phyloP scores from a whole-genome alignment of 2,329 filamentous ascomycete species.

The Monosporascus sp. region DNA sequence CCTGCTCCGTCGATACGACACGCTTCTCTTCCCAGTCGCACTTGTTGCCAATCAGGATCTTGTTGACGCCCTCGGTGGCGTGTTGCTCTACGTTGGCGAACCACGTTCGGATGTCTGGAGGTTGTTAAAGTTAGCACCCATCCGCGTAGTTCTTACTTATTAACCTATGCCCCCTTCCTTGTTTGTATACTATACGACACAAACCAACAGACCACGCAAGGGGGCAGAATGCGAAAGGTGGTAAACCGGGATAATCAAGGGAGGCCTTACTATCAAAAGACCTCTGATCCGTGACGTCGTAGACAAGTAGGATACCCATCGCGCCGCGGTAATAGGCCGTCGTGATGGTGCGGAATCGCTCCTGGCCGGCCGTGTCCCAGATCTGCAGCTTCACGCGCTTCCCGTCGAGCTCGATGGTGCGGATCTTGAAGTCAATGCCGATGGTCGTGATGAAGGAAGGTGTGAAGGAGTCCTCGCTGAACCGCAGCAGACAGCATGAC shows the following conservation, averaged over 20 bases:
- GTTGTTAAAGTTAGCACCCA: constrained; percentile 11
- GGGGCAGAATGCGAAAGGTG: constrained; percentile 1
- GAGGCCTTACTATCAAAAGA: constrained; percentile 77
- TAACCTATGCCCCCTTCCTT: constrained; percentile 1
- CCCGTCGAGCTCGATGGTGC: constrained; percentile 97
- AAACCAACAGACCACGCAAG: neutral
- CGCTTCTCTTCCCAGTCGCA: constrained; percentile 99
- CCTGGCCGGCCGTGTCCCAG: constrained; percentile 98
- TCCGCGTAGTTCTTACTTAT: constrained; percentile 3
- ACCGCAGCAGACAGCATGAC: constrained; percentile 92
- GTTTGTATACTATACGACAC: neutral
- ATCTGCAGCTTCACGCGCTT: constrained; percentile 99
- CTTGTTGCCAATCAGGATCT: constrained; percentile 99
- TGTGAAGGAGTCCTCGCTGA: constrained; percentile 96
- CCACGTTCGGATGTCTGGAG: constrained; percentile 93
- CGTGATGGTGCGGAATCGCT: constrained; percentile 97
- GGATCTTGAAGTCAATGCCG: constrained; percentile 99
- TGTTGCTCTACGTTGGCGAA: constrained; percentile 99
- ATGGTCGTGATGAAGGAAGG: constrained; percentile 98
- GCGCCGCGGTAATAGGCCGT: constrained; percentile 98
- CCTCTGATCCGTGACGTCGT: constrained; percentile 95
- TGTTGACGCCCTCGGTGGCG: constrained; percentile 97
- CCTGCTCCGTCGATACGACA: constrained; percentile 86
- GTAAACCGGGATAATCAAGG: constrained; percentile 7
- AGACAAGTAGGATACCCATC: constrained; percentile 96